Conservation (phyloP, 441 rosid genomes). For the Populus trichocarpa region DNA sequence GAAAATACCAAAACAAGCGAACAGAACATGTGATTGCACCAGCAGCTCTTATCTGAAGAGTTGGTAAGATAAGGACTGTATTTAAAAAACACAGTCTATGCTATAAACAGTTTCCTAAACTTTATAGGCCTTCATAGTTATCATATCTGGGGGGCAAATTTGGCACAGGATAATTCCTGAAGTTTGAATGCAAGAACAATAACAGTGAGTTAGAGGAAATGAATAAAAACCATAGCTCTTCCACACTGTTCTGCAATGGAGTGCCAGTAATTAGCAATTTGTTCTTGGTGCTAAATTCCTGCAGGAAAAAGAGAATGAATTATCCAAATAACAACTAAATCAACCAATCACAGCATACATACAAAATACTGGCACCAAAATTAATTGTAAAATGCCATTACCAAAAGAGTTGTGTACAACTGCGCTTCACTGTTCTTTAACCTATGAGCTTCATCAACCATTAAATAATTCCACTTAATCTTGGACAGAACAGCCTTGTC, state of each 20-base stretch:
- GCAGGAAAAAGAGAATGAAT: slow-evolving; percentile 21
- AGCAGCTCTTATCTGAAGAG: not conserved
- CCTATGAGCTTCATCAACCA: slow-evolving; percentile 99
- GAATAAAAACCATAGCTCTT: slow-evolving; percentile 83
- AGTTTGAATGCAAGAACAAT: not conserved
- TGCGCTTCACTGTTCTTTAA: slow-evolving; percentile 99
- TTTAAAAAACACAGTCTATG: too few relatives aligned
- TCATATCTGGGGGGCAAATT: not conserved
- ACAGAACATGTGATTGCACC: not conserved
- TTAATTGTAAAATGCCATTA: slow-evolving; percentile 30
- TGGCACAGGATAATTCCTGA: not conserved
- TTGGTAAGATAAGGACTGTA: not conserved
- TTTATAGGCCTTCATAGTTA: not conserved
- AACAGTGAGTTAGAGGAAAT: slow-evolving; percentile 8
- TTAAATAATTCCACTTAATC: slow-evolving; percentile 96
- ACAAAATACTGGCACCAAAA: not conserved
- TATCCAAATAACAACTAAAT: slow-evolving; percentile 16
- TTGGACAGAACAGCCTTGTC: slow-evolving; percentile 93
- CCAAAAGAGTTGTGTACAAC: slow-evolving; percentile 91
- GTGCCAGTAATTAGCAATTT: slow-evolving; percentile 98
- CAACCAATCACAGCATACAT: slow-evolving; percentile 10
- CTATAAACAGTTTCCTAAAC: not conserved
- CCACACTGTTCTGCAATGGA: slow-evolving; percentile 98
- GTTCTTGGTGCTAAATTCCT: slow-evolving; percentile 99
- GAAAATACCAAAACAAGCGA: not conserved